Evolutionary conservation across 257 asterid species (phyloP).

Genomic region (Solanum ossicruentum): DNA sequence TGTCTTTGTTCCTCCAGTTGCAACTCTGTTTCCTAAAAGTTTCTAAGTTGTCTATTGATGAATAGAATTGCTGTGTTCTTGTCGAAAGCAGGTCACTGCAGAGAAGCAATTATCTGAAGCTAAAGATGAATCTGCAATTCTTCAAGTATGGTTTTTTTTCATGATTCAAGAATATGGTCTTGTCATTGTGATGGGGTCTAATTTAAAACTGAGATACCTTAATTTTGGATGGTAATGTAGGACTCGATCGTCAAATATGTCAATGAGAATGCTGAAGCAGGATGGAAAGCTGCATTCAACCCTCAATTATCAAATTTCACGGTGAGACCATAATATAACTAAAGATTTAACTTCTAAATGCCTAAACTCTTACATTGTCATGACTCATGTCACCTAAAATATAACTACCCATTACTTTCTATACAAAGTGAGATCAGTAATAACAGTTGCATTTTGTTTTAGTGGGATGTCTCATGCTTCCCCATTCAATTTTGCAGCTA

Average conservation of each 20-base stretch:
- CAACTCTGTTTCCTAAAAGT: background rate
- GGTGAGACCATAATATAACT: conserved; percentile 25
- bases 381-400: background rate
- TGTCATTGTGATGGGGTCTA: background rate
- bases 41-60: background rate
- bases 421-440: background rate
- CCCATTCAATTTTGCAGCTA: background rate
- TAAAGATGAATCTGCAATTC: conserved; percentile 19
- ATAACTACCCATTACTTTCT: background rate
- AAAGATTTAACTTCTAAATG: background rate
- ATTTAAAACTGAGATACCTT: background rate
- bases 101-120: conserved; percentile 21
- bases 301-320: conserved; percentile 70
- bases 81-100: conserved; percentile 25
- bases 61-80: background rate
- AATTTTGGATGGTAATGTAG: conserved; percentile 21
- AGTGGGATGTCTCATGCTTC: background rate
- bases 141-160: background rate
- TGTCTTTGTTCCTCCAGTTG: background rate
- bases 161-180: background rate
- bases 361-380: background rate
- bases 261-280: conserved; percentile 63
- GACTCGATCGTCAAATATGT: conserved; percentile 47
- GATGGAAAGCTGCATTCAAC: conserved; percentile 88
- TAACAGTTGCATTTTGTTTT: background rate